Evolutionary conservation across 257 asterid genomes (phyloP), one percentile per base, ranked within the genome.

Genomic region (Plantago major): DNA sequence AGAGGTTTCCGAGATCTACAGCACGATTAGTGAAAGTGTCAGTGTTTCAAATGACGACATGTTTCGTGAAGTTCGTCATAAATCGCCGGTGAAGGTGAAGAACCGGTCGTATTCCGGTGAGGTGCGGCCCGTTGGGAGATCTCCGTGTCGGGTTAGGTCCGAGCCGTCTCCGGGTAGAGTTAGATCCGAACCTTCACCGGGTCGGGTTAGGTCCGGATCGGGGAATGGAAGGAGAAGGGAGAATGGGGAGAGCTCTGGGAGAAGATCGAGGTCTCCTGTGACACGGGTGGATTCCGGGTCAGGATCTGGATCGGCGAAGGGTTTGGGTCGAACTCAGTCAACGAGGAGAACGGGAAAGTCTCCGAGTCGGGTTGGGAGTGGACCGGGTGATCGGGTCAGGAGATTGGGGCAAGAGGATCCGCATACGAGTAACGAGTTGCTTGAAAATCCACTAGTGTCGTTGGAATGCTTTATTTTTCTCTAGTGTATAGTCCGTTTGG

Each of bases 391-490:
- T 12, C 77, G 55, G 77, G 57, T 58, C 57, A 85, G 84, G 46
- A 76, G 65, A 47, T 11, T 72, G 66, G 84, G 63, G 26, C 76
- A 51, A 10, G 70, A 75, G 12, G 80, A 71, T 19, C 60, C 85
- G 40, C 74, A 81, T 81, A 76, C 87, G 50, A 73, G 61, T 44
- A 74, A 80, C 49, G 96, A 86, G 70, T 78, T 76, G 11, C 83
- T 91, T 44, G 98, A 91, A 75, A 91, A 88, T 33, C 98, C 98
- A 38, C 87, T 91, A 53, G 98, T 91, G 73, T 91, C 98, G 75
- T 62, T 91, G 85, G 96, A 91, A 52, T 91, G 98, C 68, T 91
- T 91, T 33, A 91, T 91, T 45, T 91, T 88, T 73, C 89, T 90
- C 18, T 90, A 81, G 71, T 0, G 55, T 22, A 18, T 17, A 3